phyloP scores from a whole-genome alignment of 139 green algal species.

The Auxenochlorella pyrenoidosa region DNA sequence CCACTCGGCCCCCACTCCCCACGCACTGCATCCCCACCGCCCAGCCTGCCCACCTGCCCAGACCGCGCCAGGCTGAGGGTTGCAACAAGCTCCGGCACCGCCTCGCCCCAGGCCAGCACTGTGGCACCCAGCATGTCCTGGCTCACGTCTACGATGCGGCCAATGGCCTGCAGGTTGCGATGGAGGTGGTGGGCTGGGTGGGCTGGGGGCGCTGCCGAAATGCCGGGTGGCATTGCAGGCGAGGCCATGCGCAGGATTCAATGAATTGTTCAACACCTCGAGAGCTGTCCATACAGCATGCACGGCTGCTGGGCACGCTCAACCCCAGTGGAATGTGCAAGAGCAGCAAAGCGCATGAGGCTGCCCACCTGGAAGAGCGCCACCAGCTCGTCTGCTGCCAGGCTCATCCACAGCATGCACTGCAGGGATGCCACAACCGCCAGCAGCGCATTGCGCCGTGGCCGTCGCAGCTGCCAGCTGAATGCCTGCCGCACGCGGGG shows the following conservation, averaged over 20 bases:
- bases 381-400: conserved; percentile 53
- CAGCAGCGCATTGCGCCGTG: background rate
- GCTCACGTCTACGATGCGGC: conserved; percentile 42
- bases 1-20: too few relatives aligned
- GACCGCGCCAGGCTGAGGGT: conserved; percentile 37
- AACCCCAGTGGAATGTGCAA: too few relatives aligned
- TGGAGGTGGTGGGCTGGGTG: background rate
- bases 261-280: too few relatives aligned
- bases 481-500: background rate
- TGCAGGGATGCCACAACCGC: conserved; percentile 21
- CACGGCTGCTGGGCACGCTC: too few relatives aligned
- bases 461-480: background rate
- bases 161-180: conserved; percentile 33
- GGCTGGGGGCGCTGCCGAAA: background rate
- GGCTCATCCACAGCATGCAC: conserved; percentile 54
- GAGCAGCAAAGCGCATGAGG: background rate
- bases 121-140: conserved; percentile 60
- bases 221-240: background rate
- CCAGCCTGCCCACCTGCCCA: conserved; percentile 15
- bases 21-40: too few relatives aligned
- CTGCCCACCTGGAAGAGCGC: conserved; percentile 44
- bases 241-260: background rate
- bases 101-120: conserved; percentile 63
- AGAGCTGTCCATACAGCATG: too few relatives aligned
- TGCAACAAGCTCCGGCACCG: conserved; percentile 58